Conservation (phyloP, 805 yeast genomes). For the Kodamaea fukazawae region DNA sequence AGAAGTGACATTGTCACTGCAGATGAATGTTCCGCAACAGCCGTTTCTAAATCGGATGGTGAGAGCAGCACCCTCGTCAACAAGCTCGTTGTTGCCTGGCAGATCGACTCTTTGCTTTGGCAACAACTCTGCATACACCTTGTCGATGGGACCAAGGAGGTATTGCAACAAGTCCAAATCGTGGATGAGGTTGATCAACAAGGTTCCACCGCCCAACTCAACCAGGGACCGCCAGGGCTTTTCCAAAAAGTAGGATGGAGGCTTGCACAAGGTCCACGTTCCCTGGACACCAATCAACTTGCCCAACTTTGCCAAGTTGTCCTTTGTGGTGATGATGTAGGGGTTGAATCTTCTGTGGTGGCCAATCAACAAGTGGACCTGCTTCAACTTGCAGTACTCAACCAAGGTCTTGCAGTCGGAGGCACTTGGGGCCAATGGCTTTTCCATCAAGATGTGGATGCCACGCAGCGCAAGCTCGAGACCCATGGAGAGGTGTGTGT, state of each 20-base stretch:
- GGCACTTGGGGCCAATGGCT: slow-evolving; percentile 33
- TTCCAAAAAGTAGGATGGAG: slow-evolving; percentile 30
- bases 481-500: slow-evolving; percentile 33
- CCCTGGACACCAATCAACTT: slow-evolving; percentile 37
- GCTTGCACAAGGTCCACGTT: slow-evolving; percentile 36
- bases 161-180: slow-evolving; percentile 38
- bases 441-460: slow-evolving; percentile 35
- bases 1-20: slow-evolving; percentile 37
- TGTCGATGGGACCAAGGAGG: slow-evolving; percentile 37
- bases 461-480: slow-evolving; percentile 31
- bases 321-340: slow-evolving; percentile 33
- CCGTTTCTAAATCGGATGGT: slow-evolving; percentile 32
- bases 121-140: slow-evolving; percentile 36
- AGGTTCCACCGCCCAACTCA: slow-evolving; percentile 34
- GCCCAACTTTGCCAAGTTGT: slow-evolving; percentile 28
- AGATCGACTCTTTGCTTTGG: slow-evolving; percentile 25
- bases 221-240: slow-evolving; percentile 33
- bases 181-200: slow-evolving; percentile 38
- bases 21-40: slow-evolving; percentile 34
- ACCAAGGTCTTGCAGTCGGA: slow-evolving; percentile 31
- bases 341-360: slow-evolving; percentile 44
- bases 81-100: slow-evolving; percentile 14
- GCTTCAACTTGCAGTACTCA: slow-evolving; percentile 18
- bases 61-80: slow-evolving; percentile 40
- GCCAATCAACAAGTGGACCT: slow-evolving; percentile 34